A percentile compares a stretch with the other conserved stretches of the same genome.
Evolutionary conservation across 2,329 filamentous ascomycete species (phyloP).

Genomic region (Microcyclosporella mali): DNA sequence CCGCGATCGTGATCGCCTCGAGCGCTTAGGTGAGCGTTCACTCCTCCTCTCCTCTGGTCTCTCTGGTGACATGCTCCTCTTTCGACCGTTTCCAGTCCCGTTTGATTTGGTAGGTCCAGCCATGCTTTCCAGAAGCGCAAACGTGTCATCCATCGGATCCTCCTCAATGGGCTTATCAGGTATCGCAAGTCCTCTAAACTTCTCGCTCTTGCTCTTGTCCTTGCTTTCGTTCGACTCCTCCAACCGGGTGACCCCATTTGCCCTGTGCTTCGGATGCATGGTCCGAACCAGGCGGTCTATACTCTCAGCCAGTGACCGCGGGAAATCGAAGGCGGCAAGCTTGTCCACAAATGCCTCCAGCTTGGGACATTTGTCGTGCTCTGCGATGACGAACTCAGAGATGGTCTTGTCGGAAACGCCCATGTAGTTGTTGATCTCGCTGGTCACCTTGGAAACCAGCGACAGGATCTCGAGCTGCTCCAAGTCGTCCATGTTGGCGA

Average conservation of each 20-base stretch:
- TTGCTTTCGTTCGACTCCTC: slow-evolving; percentile 23
- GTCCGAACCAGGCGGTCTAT: slow-evolving; percentile 82
- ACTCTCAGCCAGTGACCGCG: slow-evolving; percentile 79
- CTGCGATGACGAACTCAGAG: slow-evolving; percentile 91
- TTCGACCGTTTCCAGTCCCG: slow-evolving; percentile 39
- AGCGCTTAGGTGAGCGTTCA: slow-evolving; percentile 23
- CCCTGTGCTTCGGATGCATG: slow-evolving; percentile 85
- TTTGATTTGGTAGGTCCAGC: slow-evolving; percentile 60
- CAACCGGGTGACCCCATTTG: slow-evolving; percentile 36
- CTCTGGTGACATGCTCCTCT: slow-evolving; percentile 55
- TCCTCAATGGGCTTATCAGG: slow-evolving; percentile 63
- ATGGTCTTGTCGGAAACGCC: slow-evolving; percentile 90
- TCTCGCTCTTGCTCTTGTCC: slow-evolving; percentile 63
- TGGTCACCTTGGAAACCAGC: slow-evolving; percentile 89
- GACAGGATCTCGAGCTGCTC: slow-evolving; percentile 87
- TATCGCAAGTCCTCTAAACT: slow-evolving; percentile 86
- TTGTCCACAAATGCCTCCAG: slow-evolving; percentile 68
- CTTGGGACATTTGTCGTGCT: slow-evolving; percentile 68
- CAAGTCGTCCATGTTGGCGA: slow-evolving; percentile 71
- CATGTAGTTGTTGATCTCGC: slow-evolving; percentile 88
- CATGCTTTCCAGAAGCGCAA: slow-evolving; percentile 82
- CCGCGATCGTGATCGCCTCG: slow-evolving; percentile 47
- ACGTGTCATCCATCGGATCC: slow-evolving; percentile 74
- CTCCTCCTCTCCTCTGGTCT: slow-evolving; percentile 41
- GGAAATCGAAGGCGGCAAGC: slow-evolving; percentile 73